Percentiles rank a stretch among this genome's conserved stretches.
phyloP scores from a whole-genome alignment of 331 rosid genomes.

The Pyracantha coccinea region DNA sequence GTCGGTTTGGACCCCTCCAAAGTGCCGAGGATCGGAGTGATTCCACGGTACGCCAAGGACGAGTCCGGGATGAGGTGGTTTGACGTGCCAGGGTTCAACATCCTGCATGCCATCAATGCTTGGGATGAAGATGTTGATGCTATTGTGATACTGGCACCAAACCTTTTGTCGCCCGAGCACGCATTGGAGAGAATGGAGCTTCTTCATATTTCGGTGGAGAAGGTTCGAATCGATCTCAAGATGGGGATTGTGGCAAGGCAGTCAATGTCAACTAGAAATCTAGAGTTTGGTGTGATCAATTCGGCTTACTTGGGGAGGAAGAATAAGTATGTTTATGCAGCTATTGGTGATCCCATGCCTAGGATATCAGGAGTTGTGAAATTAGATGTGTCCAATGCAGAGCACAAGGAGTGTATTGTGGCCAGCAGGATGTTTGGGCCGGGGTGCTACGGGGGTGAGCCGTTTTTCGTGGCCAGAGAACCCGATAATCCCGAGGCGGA shows the following conservation, averaged over 20 bases:
- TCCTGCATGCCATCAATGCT: constrained; percentile 70
- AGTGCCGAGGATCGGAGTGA: constrained; percentile 47
- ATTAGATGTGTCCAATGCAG: constrained; percentile 45
- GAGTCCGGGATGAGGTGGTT: constrained; percentile 75
- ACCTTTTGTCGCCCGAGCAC: constrained; percentile 72
- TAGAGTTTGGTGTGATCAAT: constrained; percentile 63
- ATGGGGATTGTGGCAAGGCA: constrained; percentile 49
- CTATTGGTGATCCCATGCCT: constrained; percentile 81
- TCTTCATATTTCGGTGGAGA: constrained; percentile 57
- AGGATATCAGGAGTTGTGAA: constrained; percentile 76
- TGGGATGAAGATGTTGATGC: constrained; percentile 84
- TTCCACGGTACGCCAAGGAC: constrained; percentile 61
- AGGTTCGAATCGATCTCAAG: constrained; percentile 45
- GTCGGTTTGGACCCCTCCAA: constrained; percentile 54
- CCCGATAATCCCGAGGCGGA: constrained; percentile 16
- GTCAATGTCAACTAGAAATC: constrained; percentile 61
- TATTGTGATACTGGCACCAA: constrained; percentile 68
- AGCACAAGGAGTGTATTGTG: constrained; percentile 40
- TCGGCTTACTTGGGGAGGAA: constrained; percentile 31
- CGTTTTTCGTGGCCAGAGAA: constrained; percentile 68
- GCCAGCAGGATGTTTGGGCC: constrained; percentile 57
- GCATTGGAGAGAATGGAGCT: constrained; percentile 67
- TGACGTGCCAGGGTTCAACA: constrained; percentile 74
- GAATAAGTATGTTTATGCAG: constrained; percentile 63
- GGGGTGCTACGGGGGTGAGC: constrained; percentile 76